These are phyloP conservation scores for Gossypium arboreum DNA, from an alignment of 345 rosid species.

Conservation along the genomic window DNA sequence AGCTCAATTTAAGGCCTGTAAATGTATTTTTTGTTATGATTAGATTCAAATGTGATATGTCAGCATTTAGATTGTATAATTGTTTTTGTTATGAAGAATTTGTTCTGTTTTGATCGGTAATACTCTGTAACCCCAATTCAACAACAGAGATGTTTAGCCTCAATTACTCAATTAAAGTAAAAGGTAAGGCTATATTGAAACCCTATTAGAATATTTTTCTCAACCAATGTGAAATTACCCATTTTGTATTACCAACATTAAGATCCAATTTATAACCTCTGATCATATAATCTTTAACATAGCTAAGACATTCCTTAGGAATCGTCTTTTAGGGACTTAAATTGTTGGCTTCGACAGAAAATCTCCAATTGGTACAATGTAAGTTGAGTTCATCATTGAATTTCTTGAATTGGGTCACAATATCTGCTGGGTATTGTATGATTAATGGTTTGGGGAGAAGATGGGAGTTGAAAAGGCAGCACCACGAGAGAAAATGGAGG, in stretches of 20 bases:
- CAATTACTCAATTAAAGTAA: no score
- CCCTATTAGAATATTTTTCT: no score
- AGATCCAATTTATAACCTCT: constrained; percentile 60
- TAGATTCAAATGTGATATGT: no score
- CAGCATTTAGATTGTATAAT: no score
- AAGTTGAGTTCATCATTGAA: constrained; percentile 40
- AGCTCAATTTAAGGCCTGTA: no score
- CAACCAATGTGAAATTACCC: no score
- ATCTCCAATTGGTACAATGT: constrained; percentile 85
- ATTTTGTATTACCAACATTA: constrained; percentile 22
- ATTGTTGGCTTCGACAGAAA: constrained; percentile 74
- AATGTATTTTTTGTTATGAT: no score
- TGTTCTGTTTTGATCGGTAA: no score
- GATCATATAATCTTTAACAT: constrained; percentile 57
- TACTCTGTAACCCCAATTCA: no score
- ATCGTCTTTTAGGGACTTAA: constrained; percentile 68
- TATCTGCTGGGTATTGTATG: constrained; percentile 40
- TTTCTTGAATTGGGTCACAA: constrained; percentile 31
- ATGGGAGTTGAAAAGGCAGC: constrained; percentile 24
- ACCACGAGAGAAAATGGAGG: constrained; percentile 37
- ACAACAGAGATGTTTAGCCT: no score
- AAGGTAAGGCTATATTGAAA: no score
- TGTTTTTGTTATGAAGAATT: no score
- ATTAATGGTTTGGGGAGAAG: constrained; percentile 54
- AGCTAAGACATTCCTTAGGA: constrained; percentile 61